Evolutionary conservation across 139 green algal genomes (phyloP), one percentile per base, ranked within the genome.

Genomic region (Desmodesmus armatus): DNA sequence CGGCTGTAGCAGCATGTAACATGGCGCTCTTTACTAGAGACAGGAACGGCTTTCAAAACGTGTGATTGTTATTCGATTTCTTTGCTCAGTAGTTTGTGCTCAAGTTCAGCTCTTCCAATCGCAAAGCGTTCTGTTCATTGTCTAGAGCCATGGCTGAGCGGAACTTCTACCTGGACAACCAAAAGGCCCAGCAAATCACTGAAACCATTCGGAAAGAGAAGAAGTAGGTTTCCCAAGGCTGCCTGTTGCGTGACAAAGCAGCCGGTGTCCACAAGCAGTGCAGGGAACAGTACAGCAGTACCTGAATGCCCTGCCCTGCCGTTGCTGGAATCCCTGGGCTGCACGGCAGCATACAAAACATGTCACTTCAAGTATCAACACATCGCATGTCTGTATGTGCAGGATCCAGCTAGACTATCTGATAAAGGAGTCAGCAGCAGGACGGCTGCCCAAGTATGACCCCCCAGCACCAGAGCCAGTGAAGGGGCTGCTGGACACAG

Each of bases 381-480:
- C 53, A n/a, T 23, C 23, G 53, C 53, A 19, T 65, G 53, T n/a
- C n/a, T n/a, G n/a, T n/a, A n/a, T n/a, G 29, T 23, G 33, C 73
- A 83, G 77, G 58, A 83, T 83, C 7, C 77, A 83, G n/a, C 55
- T 55, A 2, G 39, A 90, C 1, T 88, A 90, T 37, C 86, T 88
- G 7, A 41, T 87, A 39, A 80, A 88, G 39, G 83, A 92, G 35
- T 83, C 84, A 78, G 86, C 83, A 33, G 69, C 75, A 23, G 89
- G 89, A 3, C 82, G 76, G 2, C 69, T 92, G 5, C 55, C 77
- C 23, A 37, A 66, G 21, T 87, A 74, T 74, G 53, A 69, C 0
- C 88, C 88, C 37, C 63, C 63, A 27, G 47, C 31, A 41, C 27
- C 70, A 69, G 76, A 85, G 7, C 27, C 29, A 37, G 35, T 40